phyloP scores from a whole-genome alignment of 2,329 filamentous ascomycete genomes.

The Fusarium stilboides region DNA sequence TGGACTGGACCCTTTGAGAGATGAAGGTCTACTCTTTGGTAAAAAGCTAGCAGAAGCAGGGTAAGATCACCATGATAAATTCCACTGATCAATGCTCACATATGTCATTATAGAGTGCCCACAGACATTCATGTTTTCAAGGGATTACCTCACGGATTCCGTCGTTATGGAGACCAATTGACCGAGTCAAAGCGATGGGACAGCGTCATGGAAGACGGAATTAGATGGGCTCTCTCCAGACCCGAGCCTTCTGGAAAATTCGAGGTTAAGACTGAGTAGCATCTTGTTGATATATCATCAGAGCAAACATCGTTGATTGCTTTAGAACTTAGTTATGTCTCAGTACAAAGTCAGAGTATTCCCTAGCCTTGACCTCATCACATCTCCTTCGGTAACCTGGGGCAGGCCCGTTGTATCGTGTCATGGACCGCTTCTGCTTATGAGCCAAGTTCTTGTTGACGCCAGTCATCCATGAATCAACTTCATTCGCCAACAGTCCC shows the following conservation, averaged over 20 bases:
- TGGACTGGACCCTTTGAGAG: conserved; percentile 64
- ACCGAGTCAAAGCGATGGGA: conserved; percentile 59
- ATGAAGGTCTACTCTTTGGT: conserved; percentile 64
- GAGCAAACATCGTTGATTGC: background rate
- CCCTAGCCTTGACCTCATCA: conserved; percentile 51
- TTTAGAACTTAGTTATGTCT: background rate
- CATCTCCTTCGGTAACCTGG: conserved; percentile 60
- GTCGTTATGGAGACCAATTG: conserved; percentile 57
- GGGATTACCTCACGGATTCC: conserved; percentile 68
- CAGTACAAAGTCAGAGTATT: conserved; percentile 42
- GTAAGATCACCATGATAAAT: conserved; percentile 48
- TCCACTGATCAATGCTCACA: background rate
- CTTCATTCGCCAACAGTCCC: conserved; percentile 57
- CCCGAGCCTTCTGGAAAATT: conserved; percentile 52
- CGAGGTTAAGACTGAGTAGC: conserved; percentile 17
- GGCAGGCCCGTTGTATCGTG: conserved; percentile 63
- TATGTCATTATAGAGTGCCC: conserved; percentile 57
- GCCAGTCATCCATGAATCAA: conserved; percentile 69
- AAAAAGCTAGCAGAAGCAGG: conserved; percentile 61
- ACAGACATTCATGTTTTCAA: conserved; percentile 65
- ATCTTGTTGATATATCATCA: background rate
- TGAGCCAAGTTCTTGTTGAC: conserved; percentile 66
- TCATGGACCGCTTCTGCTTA: conserved; percentile 63
- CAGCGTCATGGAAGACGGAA: conserved; percentile 59
- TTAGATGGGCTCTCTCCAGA: conserved; percentile 58